Base-by-base conservation (phyloP, 2,329 filamentous ascomycete species). In the Emmonsiellopsis sp. region DNA sequence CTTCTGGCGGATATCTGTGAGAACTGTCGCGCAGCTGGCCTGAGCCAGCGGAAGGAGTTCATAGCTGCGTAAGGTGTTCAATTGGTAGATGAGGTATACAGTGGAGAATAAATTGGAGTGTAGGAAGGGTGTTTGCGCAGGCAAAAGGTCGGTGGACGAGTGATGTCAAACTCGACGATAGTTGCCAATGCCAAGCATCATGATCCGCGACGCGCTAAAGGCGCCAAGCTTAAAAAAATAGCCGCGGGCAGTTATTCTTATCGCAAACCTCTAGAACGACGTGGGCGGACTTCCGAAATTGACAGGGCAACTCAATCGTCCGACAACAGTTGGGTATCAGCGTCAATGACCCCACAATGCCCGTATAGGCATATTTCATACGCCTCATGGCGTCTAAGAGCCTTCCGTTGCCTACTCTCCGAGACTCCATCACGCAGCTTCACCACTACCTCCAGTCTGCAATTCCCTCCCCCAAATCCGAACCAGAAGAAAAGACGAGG, bases 311-410 rank as follows among this genome's bases (percentile, higher is more conserved):
- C 17, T 7, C 46, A 49, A 21, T 40, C 39, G 10, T 8, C 17
- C 17, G 37, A 48, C 33, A 36, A 31, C 48, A 21, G 9, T 27
- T 51, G 10, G 39, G 17, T 32, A 34, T 3, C 42, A 11, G 17
- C n/a, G 42, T 7, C 36, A 31, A 52, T 52, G 49, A 52, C n/a
- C 39, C 8, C 21, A 37, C 44, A 6, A 43, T 52, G 49, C 21
- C 40, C 49, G 7, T 52, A 45, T 33, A 46, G 55, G 13, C 62
- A 59, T 13, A 14, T 64, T 2, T 62, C 67, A 4, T 67, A 66
- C 54, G 58, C 63, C 14, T 62, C 62, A 59, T 70, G 65, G 65
- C 67, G 67, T 32, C 52, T 69, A 2, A 55, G 37, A 32, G 49
- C 62, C 5, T 66, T 67, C 17, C 61, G 55, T 17, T 60, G 59